Evolutionary conservation across 345 rosid genomes (phyloP), one percentile per base, ranked within the genome.

Genomic region (Microcos paniculata): DNA sequence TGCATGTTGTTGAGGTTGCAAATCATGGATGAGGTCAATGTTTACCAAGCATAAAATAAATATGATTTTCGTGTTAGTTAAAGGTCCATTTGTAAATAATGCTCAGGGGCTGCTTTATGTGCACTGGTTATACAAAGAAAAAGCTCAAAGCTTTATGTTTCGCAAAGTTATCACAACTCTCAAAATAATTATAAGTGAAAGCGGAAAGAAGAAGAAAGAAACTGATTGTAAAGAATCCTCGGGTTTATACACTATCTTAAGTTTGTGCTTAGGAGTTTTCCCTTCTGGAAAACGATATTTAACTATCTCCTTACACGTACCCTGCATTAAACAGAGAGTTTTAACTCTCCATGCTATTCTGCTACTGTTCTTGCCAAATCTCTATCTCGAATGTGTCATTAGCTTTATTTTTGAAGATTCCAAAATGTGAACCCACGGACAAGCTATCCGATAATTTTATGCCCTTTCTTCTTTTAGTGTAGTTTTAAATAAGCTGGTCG

Each of bases 1-100:
- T 28, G 10, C 28, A 8, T 68, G 57, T 67, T 46, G 71, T 68
- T 68, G 24, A 68, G 53, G 57, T 28, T 68, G 52, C 4, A 65
- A 43, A 65, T 65, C 30, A 23, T 42, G 31, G 51, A 42, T 3
- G 16, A 3, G 42, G 6, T 65, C 48, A 62, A 19, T 19, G 26
- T 23, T 33, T 18, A 7, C 24, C 9, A 8, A 21, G 1, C 52
- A 43, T 66, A 24, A 66, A 23, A 43, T 66, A 66, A 18, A 65
- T 52, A 65, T 43, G 53, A 43, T 55, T 8, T 5, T 12, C 11
- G 42, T 65, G 31, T 65, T 65, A 0, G 24, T 24, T 66, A 9
- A 43, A 45, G 13, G 24, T 66, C 49, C 46, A 24, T 15, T 24
- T 14, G 23, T 66, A 24, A 45, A 66, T 24, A 66, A 15, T 45